These are phyloP conservation scores for Camellia granthamiana DNA, from an alignment of 148 eudicot species.

Conservation along the genomic window DNA sequence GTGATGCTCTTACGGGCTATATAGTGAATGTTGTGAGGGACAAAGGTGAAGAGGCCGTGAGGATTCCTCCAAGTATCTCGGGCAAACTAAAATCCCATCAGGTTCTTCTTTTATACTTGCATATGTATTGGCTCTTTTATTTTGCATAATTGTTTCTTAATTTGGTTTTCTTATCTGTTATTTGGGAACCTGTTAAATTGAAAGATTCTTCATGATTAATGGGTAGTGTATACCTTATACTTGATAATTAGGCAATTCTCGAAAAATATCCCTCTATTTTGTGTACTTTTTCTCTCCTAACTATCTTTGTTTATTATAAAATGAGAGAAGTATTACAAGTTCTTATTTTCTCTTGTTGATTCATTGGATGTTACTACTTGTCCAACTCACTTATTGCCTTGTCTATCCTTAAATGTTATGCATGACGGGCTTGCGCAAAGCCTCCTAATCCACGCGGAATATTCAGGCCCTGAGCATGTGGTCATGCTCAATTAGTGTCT, in stretches of 20 bases:
- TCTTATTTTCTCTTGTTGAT: neutral
- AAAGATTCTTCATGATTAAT: neutral
- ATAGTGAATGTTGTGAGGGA: constrained; percentile 94
- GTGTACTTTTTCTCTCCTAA: neutral
- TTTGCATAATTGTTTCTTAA: neutral
- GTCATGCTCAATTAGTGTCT: neutral
- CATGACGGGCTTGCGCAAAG: neutral
- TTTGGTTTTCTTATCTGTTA: neutral
- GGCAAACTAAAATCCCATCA: constrained; percentile 80
- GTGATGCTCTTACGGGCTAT: constrained; percentile 74
- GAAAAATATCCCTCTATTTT: neutral
- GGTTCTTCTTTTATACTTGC: constrained; percentile 37
- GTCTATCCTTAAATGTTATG: neutral
- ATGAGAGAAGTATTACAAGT: neutral
- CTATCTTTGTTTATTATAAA: neutral
- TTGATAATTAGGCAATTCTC: neutral
- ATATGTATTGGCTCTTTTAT: neutral
- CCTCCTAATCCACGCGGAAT: neutral
- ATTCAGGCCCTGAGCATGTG: neutral
- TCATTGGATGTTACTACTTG: neutral
- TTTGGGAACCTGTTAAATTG: neutral
- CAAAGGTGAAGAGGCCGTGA: constrained; percentile 84
- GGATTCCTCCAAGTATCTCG: constrained; percentile 93
- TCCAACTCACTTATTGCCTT: neutral
- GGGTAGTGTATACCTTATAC: neutral